phyloP scores from a whole-genome alignment of 202 grass and related monocot genomes.

The Setaria italica region DNA sequence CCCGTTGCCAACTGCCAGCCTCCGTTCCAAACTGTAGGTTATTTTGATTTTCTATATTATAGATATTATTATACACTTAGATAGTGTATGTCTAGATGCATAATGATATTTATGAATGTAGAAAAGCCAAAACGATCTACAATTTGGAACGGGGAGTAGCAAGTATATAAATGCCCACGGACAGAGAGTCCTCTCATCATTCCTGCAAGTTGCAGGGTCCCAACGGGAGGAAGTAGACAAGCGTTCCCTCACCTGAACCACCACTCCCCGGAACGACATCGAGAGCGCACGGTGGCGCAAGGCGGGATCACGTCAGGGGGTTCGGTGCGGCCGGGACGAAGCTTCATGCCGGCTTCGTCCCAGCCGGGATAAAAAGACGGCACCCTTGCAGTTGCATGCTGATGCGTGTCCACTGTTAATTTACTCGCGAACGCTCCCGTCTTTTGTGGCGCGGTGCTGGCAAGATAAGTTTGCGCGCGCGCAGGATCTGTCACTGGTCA shows the following conservation, averaged over 20 bases:
- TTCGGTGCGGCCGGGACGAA: slow-evolving; percentile 40
- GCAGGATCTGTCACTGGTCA: background rate
- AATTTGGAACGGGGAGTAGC: no score
- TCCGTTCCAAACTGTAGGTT: no score
- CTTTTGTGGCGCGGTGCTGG: background rate
- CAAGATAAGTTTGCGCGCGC: background rate
- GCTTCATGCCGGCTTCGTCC: slow-evolving; percentile 46
- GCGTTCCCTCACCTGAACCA: slow-evolving; percentile 37
- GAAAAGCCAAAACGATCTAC: no score
- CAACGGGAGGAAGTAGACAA: background rate
- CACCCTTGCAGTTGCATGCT: background rate
- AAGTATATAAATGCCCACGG: no score
- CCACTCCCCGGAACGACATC: slow-evolving; percentile 27
- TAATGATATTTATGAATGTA: no score
- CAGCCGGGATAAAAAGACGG: background rate
- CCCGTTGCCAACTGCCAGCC: background rate
- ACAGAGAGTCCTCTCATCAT: background rate
- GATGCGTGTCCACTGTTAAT: background rate
- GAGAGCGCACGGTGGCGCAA: background rate
- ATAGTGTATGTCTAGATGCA: no score
- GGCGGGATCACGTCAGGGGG: slow-evolving; percentile 26
- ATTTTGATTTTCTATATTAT: no score
- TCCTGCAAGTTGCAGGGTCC: background rate
- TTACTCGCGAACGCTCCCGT: background rate
- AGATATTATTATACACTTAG: no score